phyloP scores from a whole-genome alignment of 1,139 yeast genomes.

The Pichia sp. region DNA sequence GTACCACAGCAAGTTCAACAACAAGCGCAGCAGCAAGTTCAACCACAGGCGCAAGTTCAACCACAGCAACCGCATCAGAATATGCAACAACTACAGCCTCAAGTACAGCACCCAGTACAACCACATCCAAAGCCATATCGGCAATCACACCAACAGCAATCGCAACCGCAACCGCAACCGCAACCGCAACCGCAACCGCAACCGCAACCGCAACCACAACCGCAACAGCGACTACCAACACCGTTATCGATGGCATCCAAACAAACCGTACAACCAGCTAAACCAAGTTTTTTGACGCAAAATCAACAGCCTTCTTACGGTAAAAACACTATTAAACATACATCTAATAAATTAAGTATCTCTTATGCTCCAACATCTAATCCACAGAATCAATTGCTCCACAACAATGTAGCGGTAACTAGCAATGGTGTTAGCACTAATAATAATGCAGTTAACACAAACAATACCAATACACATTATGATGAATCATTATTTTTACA shows the following conservation, averaged over 20 bases:
- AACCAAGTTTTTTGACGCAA: background rate
- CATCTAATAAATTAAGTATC: background rate
- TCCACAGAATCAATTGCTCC: background rate
- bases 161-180: too few relatives aligned
- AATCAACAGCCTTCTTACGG: background rate
- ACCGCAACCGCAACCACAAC: background rate
- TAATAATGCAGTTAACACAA: background rate
- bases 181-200: background rate
- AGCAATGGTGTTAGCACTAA: background rate
- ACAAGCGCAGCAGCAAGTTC: background rate
- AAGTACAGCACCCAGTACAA: too few relatives aligned
- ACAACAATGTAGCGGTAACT: too few relatives aligned
- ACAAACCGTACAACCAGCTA: background rate
- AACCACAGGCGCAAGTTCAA: background rate
- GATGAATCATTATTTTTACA: constrained; percentile 22
- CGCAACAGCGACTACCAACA: background rate
- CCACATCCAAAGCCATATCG: too few relatives aligned
- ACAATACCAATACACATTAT: background rate
- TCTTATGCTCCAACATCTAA: constrained; percentile 8
- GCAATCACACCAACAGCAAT: background rate
- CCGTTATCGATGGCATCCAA: background rate
- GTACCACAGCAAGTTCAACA: background rate
- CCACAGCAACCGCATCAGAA: background rate
- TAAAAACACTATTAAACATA: background rate
- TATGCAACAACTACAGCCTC: background rate